Percentiles rank a stretch among this genome's conserved stretches.
These are phyloP conservation scores for Polytolypa hystricis DNA, from an alignment of 2,329 filamentous ascomycete genomes.

Conservation along the genomic window DNA sequence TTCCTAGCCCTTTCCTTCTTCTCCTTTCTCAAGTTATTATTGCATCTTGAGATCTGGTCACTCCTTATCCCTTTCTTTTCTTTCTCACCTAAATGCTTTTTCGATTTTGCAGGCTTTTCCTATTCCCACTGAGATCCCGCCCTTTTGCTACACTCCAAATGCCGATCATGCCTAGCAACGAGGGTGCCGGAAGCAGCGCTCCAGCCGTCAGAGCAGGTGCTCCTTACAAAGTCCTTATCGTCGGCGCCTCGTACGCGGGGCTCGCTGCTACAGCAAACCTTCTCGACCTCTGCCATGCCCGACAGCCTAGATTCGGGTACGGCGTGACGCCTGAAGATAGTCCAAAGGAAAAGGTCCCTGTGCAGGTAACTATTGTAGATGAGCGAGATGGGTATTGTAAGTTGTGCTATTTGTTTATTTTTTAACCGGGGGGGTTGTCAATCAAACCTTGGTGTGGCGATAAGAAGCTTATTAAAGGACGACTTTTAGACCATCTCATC, in stretches of 20 bases:
- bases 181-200: not conserved
- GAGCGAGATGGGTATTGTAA: conserved; percentile 66
- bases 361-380: conserved; percentile 61
- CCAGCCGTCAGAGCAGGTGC: not conserved
- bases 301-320: conserved; percentile 30
- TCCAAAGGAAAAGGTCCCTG: conserved; percentile 33
- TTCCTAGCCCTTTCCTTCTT: too few relatives aligned
- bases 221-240: conserved; percentile 47
- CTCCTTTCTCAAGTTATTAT: too few relatives aligned
- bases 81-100: too few relatives aligned
- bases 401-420: conserved; percentile 24
- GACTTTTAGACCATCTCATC: conserved; percentile 56
- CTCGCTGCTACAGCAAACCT: conserved; percentile 56
- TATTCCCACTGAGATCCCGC: too few relatives aligned
- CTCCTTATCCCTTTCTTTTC: too few relatives aligned
- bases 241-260: conserved; percentile 62
- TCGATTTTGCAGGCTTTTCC: too few relatives aligned
- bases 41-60: too few relatives aligned
- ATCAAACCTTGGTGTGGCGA: not conserved
- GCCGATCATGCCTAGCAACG: conserved; percentile 21
- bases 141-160: too few relatives aligned
- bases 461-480: too few relatives aligned
- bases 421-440: not conserved
- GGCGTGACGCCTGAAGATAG: conserved; percentile 13
- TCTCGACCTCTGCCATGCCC: conserved; percentile 52